Base-by-base conservation (phyloP, 352 stramenopile genomes). In the Phytophthora brassicae region DNA sequence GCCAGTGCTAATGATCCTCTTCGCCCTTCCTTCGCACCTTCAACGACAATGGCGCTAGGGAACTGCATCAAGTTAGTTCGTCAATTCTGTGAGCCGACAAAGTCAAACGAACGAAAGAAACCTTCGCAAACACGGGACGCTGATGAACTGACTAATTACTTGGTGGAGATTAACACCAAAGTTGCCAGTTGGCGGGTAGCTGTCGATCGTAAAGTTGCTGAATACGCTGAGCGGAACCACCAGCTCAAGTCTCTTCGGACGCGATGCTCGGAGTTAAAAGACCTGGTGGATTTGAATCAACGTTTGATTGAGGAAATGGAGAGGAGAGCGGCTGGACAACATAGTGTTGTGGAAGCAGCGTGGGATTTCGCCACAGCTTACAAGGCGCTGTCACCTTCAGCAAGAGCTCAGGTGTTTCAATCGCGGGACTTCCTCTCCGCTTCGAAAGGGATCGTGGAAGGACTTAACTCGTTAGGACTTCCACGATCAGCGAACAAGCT, bases 91-190 rank as follows among this genome's bases (percentile, higher is more conserved):
- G 72, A 75, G 5, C 48, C 62, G 60, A 26, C 66, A 66, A 41
- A 29, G 56, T 65, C 29, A 14, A 31, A 23, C 23, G 22, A n/a
- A 12, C 43, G 24, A 41, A 35, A 22, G 13, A 66, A 66, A 16
- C 1, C 28, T 13, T 19, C 26, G 20, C 43, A 48, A 9, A 8
- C 4, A 0, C 17, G 42, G 11, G 53, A 44, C 52, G 14, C 23
- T 29, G 46, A 70, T 6, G 49, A 69, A 13, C 57, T 77, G 16
- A 31, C 58, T 1, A 58, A 39, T n/a, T 81, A 79, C 35, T 59
- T 79, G 22, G 43, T 75, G 7, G 70, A 81, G 41, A 85, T 78
- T 6, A 84, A 76, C 39, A 66, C 68, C 23, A 82, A 86, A 35
- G 59, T 86, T 14, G 65, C 63, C 0, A 53, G 67, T 19, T 87